Percentiles rank a stretch among this genome's conserved stretches.
phyloP scores from a whole-genome alignment of 2,329 filamentous ascomycete genomes.

The Penicillium sp. region DNA sequence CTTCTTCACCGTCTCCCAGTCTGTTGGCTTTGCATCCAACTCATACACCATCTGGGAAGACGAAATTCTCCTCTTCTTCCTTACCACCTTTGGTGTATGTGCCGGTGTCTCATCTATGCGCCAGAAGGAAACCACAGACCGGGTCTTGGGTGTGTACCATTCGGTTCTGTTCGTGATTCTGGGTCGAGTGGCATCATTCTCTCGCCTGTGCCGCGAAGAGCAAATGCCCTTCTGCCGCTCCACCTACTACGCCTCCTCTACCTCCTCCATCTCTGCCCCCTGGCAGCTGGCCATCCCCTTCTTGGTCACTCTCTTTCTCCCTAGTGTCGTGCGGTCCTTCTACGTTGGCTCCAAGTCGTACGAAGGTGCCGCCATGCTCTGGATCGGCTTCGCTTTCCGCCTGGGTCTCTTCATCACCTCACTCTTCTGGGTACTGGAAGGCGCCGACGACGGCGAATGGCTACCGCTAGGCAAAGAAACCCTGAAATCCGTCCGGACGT shows the following conservation, averaged over 20 bases:
- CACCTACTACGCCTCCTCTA: conserved; percentile 88
- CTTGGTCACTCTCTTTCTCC: conserved; percentile 64
- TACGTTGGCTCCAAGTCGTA: conserved; percentile 79
- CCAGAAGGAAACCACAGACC: conserved; percentile 61
- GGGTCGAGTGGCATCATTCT: conserved; percentile 74
- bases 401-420: conserved; percentile 69
- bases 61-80: conserved; percentile 84
- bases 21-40: conserved; percentile 92
- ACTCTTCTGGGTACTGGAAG: conserved; percentile 81
- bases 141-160: conserved; percentile 74
- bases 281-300: conserved; percentile 86
- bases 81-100: conserved; percentile 78
- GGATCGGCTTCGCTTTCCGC: conserved; percentile 77
- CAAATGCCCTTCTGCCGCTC: conserved; percentile 96
- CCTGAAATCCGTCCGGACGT: conserved; percentile 69
- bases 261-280: conserved; percentile 83
- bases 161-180: conserved; percentile 76
- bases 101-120: conserved; percentile 70
- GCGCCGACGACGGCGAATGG: conserved; percentile 79
- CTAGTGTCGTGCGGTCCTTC: conserved; percentile 75
- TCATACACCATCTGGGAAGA: conserved; percentile 99
- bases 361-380: conserved; percentile 75
- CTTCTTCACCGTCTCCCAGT: conserved; percentile 77
- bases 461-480: conserved; percentile 56
- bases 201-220: conserved; percentile 90